Conservation (phyloP, 345 rosid genomes). For the Corymbia maculata region DNA sequence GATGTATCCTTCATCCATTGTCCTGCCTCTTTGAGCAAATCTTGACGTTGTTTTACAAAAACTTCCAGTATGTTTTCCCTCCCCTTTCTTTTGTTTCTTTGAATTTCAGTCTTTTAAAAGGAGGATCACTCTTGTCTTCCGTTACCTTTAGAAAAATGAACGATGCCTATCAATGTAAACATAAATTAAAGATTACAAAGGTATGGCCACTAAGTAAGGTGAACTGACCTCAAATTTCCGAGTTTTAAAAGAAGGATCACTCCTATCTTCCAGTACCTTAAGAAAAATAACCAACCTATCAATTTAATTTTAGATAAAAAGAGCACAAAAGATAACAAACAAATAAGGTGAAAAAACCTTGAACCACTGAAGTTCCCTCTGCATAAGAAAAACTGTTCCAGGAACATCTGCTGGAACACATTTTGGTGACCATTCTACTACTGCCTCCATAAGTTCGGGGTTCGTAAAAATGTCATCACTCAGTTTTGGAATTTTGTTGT, state of each 20-base stretch:
- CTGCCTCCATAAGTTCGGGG: background rate
- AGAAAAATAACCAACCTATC: background rate
- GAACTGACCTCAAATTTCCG: background rate
- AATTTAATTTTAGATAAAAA: background rate
- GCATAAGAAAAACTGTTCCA: background rate
- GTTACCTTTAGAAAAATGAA: background rate
- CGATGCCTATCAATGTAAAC: background rate
- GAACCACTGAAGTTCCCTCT: background rate
- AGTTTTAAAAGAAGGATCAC: background rate
- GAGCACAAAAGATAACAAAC: background rate
- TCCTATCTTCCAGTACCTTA: background rate
- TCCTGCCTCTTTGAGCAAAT: background rate
- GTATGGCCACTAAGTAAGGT: background rate
- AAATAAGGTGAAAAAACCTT: background rate
- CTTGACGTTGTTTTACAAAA: background rate
- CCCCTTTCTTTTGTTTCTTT: background rate
- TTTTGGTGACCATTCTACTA: background rate
- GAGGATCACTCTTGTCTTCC: background rate
- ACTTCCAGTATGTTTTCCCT: background rate
- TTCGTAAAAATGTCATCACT: background rate
- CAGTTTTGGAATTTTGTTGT: background rate
- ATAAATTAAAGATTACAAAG: too few species aligned
- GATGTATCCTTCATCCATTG: background rate
- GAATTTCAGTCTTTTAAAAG: background rate
- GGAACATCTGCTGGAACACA: fast-evolving